Evolutionary conservation across 2,329 filamentous ascomycete genomes (phyloP).

Genomic region (Fusarium austroafricanum): DNA sequence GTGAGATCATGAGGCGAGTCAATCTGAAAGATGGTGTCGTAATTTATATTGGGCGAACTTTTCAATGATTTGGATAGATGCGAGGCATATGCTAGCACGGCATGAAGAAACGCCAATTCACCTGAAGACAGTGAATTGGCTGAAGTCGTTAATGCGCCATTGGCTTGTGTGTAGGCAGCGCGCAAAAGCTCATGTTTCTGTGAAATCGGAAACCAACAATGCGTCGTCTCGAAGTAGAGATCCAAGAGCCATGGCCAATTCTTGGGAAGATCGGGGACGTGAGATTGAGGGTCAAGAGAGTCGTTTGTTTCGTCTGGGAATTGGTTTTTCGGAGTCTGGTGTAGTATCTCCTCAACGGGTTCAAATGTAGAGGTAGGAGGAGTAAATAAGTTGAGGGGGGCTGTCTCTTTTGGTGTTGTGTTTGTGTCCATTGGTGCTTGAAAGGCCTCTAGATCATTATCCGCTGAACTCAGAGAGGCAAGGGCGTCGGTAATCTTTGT

Average conservation of each 20-base stretch:
- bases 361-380: no score
- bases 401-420: no score
- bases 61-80: not conserved
- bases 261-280: not conserved
- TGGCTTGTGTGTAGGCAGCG: not conserved
- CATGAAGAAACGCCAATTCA: conserved; percentile 5
- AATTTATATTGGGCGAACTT: no score
- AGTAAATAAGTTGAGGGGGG: no score
- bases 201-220: conserved; percentile 11
- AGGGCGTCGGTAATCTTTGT: not conserved
- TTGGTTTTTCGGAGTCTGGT: no score
- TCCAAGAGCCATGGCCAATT: conserved; percentile 12
- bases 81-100: not conserved
- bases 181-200: conserved; percentile 17
- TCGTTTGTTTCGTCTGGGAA: no score
- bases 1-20: not conserved
- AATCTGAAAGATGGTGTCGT: not conserved
- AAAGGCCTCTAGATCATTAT: not conserved
- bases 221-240: conserved; percentile 7
- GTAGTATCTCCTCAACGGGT: no score
- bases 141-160: accelerated
- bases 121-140: not conserved
- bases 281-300: no score
- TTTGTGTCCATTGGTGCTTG: conserved; percentile 4
- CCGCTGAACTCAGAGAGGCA: no score